Conservation (phyloP, 108 stramenopile genomes). For the Nannochloropsis gaditana region DNA sequence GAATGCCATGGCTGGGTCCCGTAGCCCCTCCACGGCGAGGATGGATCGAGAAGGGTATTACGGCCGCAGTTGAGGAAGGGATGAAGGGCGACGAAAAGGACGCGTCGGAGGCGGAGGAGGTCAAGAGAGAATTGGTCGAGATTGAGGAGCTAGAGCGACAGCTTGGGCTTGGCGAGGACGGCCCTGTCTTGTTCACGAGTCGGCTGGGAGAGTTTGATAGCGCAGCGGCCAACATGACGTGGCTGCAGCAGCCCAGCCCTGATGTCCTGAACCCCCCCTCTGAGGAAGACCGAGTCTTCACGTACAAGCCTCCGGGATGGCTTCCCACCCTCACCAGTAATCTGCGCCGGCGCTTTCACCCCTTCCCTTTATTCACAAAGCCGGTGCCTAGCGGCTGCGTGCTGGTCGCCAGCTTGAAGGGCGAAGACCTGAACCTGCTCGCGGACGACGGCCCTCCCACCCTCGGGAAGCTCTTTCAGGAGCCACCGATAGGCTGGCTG, state of each 20-base stretch:
- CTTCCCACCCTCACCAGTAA: neutral
- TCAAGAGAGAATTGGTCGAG: neutral
- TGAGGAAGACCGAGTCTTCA: neutral
- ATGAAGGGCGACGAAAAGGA: neutral
- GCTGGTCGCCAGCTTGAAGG: neutral
- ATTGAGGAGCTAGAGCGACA: neutral
- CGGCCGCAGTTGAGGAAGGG: neutral
- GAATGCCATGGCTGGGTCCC: neutral
- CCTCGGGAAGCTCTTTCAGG: neutral
- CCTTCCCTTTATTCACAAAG: constrained; percentile 10
- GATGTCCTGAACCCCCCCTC: neutral
- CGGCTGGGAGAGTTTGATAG: neutral
- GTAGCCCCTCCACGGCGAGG: neutral
- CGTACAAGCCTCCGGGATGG: neutral
- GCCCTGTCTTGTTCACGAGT: neutral
- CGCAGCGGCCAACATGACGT: constrained; percentile 9
- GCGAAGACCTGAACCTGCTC: neutral
- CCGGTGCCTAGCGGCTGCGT: neutral
- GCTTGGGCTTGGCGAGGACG: neutral
- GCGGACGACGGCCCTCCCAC: constrained; percentile 4
- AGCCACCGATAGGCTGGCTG: neutral
- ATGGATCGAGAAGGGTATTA: neutral
- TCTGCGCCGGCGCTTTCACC: neutral
- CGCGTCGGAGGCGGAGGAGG: neutral
- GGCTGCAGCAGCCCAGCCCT: constrained; percentile 9